Percentiles rank a stretch among this genome's conserved stretches.
Conservation (phyloP, 2,329 filamentous ascomycete genomes). For the Penicillium vulpinum region DNA sequence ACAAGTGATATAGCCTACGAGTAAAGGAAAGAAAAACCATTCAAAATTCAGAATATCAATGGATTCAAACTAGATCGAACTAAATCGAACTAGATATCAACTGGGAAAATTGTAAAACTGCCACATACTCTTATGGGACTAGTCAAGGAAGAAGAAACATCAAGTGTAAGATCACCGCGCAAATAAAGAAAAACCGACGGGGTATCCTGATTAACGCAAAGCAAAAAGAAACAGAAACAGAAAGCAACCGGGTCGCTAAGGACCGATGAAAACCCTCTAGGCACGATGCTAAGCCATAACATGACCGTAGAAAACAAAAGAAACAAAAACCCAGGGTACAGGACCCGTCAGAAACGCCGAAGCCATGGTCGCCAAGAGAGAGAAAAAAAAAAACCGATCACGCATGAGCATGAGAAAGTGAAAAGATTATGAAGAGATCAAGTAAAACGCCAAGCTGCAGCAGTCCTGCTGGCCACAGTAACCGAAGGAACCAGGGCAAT, state of each 20-base stretch:
- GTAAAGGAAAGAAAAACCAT: background rate
- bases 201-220: slow-evolving; percentile 36
- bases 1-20: background rate
- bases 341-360: slow-evolving; percentile 11
- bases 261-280: background rate
- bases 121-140: slow-evolving; percentile 9
- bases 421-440: background rate
- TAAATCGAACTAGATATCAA: slow-evolving; percentile 1
- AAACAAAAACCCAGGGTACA: slow-evolving; percentile 1
- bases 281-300: background rate
- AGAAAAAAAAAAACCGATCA: slow-evolving; percentile 1
- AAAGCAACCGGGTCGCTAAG: slow-evolving; percentile 7
- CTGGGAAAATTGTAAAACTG: background rate
- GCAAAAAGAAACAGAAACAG: slow-evolving; percentile 9
- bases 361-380: slow-evolving; percentile 19
- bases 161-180: slow-evolving; percentile 29
- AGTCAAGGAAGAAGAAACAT: slow-evolving; percentile 12
- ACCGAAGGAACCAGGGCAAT: background rate
- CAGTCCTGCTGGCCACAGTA: slow-evolving; percentile 20
- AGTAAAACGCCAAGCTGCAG: slow-evolving; percentile 10
- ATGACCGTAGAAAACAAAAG: background rate
- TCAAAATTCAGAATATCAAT: slow-evolving; percentile 2
- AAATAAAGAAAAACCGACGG: slow-evolving; percentile 30
- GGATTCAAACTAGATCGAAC: slow-evolving; percentile 1
- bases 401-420: background rate